Percentiles rank a stretch among this genome's conserved stretches.
Evolutionary conservation across 140 eudicot species (phyloP).

Genomic region (Senecio squalidus): DNA sequence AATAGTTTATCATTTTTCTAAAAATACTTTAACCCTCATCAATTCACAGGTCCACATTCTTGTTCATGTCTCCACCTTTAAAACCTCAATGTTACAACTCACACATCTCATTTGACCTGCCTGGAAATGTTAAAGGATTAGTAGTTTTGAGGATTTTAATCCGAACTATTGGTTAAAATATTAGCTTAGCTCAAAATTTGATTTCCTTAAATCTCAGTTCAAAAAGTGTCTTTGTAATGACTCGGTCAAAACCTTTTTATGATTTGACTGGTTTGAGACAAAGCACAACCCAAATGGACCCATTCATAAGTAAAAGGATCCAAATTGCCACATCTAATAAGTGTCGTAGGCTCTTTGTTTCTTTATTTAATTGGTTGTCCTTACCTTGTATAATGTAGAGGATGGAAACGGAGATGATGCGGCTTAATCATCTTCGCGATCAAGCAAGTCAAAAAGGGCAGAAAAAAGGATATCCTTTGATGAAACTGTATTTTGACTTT

Average conservation of each 20-base stretch:
- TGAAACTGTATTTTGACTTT: not conserved
- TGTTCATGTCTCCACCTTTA: not conserved
- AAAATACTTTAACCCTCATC: not conserved
- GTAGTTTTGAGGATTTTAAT: not conserved
- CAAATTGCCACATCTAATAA: slow-evolving; percentile 1
- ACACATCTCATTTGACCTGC: too few species aligned
- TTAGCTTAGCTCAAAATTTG: too few species aligned
- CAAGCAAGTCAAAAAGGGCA: slow-evolving; percentile 84
- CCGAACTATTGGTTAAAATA: not conserved
- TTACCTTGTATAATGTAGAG: slow-evolving; percentile 29
- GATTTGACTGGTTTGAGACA: not conserved
- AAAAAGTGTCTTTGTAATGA: not conserved
- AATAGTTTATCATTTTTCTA: not conserved
- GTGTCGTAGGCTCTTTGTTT: slow-evolving; percentile 12
- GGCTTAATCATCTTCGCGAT: slow-evolving; percentile 75
- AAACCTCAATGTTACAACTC: not conserved
- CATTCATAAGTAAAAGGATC: slow-evolving; percentile 3
- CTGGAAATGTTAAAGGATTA: not conserved
- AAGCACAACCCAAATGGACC: not conserved
- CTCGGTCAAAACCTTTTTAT: not conserved
- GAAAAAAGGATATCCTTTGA: slow-evolving; percentile 85
- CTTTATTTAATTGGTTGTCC: slow-evolving; percentile 15
- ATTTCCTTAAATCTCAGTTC: too few species aligned
- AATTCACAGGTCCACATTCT: not conserved
- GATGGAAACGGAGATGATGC: slow-evolving; percentile 61